Evolutionary conservation across 805 yeast species (phyloP), one percentile per base, ranked within the genome.

Genomic region (Sporopachydermia quercuum): DNA sequence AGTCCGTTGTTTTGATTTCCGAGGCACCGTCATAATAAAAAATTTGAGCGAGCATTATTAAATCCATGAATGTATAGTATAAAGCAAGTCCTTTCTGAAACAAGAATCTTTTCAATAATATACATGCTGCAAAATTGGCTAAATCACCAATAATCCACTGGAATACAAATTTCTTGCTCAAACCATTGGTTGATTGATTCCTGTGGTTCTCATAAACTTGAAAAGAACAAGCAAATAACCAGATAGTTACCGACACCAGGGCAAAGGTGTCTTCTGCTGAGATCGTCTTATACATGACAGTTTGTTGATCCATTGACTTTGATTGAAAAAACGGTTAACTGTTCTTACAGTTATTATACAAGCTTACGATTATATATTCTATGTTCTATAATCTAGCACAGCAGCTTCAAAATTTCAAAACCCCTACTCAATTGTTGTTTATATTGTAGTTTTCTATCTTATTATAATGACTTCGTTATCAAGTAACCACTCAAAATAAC

Each of bases 131-230:
- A 23, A 23, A 8, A 23, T n/a, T 23, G n/a, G 30, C n/a, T 8
- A n/a, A 8, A n/a, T 23, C 30, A 23, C 30, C 30, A 8, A 23
- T 8, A 23, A 23, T 23, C 30, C 30, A 23, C n/a, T 23, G 30
- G 30, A 23, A 23, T 23, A 23, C 30, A 23, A 23, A 23, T 23
- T 23, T 23, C 30, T 23, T 23, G n/a, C 30, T 23, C 30, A 23
- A n/a, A 23, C 30, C 30, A 8, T 23, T n/a, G 8, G n/a, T n/a
- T 8, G 30, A 23, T n/a, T 23, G 8, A 23, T 23, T 23, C 8
- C 13, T 8, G n/a, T 23, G n/a, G 30, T 23, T 23, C n/a, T 23
- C 30, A 8, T n/a, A 23, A 8, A 23, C 30, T 23, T 23, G 30
- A n/a, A 23, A 23, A 23, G 30, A 23, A 23, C 30, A 23, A n/a